Percentiles rank a stretch among this genome's conserved stretches.
phyloP scores from a whole-genome alignment of 306 rosid species.

The Leucaena leucocephala region DNA sequence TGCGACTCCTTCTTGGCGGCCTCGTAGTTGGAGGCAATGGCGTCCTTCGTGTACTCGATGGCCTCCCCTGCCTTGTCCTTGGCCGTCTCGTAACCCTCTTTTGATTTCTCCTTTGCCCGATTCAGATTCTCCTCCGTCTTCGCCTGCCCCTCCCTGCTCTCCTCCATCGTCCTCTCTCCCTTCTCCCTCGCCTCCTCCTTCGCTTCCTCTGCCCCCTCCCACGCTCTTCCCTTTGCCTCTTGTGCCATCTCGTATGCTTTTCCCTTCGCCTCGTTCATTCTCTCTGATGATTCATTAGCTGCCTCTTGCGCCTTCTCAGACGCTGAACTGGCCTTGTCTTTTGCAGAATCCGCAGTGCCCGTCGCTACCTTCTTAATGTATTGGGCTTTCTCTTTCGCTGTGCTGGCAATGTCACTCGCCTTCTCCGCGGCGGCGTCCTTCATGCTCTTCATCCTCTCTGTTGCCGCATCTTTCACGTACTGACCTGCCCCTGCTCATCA shows the following conservation, averaged over 20 bases:
- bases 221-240: conserved; percentile 23
- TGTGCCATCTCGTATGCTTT: background rate
- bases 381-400: conserved; percentile 40
- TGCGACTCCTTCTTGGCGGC: conserved; percentile 49
- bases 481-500: conserved; percentile 52
- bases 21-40: conserved; percentile 33
- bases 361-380: conserved; percentile 31
- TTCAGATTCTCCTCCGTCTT: conserved; percentile 20
- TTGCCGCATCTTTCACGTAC: conserved; percentile 44
- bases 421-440: conserved; percentile 48
- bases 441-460: conserved; percentile 10
- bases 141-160: conserved; percentile 9
- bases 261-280: conserved; percentile 16
- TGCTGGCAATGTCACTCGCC: conserved; percentile 28
- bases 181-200: conserved; percentile 3
- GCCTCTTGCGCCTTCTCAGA: background rate
- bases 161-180: background rate
- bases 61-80: conserved; percentile 34
- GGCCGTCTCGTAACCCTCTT: conserved; percentile 27
- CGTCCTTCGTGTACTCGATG: conserved; percentile 37
- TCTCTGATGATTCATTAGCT: conserved; percentile 8
- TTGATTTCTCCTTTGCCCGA: conserved; percentile 32
- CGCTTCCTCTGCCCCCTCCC: conserved; percentile 14
- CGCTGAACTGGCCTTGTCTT: conserved; percentile 7
- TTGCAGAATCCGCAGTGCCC: conserved; percentile 8